phyloP scores from a whole-genome alignment of 169 alveolate genomes.

The Cryptosporidium tyzzeri region DNA sequence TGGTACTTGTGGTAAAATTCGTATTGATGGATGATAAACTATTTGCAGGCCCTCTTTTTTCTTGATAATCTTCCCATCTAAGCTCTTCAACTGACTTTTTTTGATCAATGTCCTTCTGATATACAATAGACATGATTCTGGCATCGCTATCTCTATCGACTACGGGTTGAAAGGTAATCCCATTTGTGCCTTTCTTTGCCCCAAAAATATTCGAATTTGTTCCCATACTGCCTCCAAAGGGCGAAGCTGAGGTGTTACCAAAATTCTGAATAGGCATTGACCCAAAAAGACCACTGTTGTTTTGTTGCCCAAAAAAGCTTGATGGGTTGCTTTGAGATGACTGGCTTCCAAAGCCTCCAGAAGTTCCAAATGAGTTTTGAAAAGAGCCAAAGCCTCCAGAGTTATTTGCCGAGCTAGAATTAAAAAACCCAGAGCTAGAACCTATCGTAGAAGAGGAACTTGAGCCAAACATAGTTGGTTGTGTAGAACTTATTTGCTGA shows the following conservation, averaged over 20 bases:
- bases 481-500: conserved; percentile 37
- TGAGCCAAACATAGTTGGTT: conserved; percentile 55
- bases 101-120: conserved; percentile 67
- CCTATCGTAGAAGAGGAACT: background rate
- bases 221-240: conserved; percentile 58
- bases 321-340: conserved; percentile 45
- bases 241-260: conserved; percentile 14
- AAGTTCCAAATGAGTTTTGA: conserved; percentile 57
- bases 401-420: conserved; percentile 8
- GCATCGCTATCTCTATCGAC: conserved; percentile 75
- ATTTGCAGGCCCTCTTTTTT: conserved; percentile 63
- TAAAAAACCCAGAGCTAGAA: conserved; percentile 54
- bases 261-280: conserved; percentile 36
- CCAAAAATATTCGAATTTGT: conserved; percentile 55
- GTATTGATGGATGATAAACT: conserved; percentile 8
- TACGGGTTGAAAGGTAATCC: conserved; percentile 69
- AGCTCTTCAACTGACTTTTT: conserved; percentile 73
- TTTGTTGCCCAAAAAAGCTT: conserved; percentile 54
- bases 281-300: conserved; percentile 36
- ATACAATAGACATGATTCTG: conserved; percentile 68
- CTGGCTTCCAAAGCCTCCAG: conserved; percentile 62
- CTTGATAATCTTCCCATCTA: conserved; percentile 76
- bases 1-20: background rate
- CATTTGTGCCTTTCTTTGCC: conserved; percentile 49
- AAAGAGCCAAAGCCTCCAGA: conserved; percentile 55